Percentiles rank a stretch among this genome's conserved stretches.
Evolutionary conservation across 2,329 filamentous ascomycete species (phyloP).

Genomic region (Xylaria sp.): DNA sequence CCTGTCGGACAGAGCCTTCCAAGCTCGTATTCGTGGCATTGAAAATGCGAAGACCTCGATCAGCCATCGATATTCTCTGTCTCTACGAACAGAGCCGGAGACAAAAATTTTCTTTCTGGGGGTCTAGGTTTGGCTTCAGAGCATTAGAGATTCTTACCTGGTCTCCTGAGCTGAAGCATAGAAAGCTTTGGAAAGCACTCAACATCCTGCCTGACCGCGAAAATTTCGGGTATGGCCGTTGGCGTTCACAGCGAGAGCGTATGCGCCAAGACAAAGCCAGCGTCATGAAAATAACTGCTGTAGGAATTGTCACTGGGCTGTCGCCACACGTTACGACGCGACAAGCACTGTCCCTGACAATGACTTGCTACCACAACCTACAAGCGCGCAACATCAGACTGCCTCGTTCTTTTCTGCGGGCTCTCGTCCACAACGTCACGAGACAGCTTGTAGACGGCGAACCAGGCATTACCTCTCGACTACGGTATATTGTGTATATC

Average conservation of each 20-base stretch:
- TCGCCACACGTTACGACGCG: conserved; percentile 41
- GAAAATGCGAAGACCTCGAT: conserved; percentile 38
- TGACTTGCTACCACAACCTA: conserved; percentile 50
- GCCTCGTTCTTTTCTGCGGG: conserved; percentile 45
- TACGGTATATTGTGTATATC: conserved; percentile 52
- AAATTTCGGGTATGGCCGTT: neutral
- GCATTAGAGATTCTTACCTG: conserved; percentile 39
- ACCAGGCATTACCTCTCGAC: conserved; percentile 51
- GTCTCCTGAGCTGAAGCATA: conserved; percentile 32
- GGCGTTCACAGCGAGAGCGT: neutral
- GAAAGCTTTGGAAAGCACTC: conserved; percentile 37
- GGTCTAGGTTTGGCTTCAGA: conserved; percentile 38
- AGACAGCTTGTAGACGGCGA: conserved; percentile 51
- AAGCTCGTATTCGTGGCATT: conserved; percentile 43
- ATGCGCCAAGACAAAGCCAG: neutral
- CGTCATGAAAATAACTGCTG: conserved; percentile 34
- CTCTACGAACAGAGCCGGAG: conserved; percentile 34
- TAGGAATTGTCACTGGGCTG: conserved; percentile 39
- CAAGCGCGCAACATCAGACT: conserved; percentile 38
- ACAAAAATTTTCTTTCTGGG: conserved; percentile 39
- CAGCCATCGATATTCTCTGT: conserved; percentile 44
- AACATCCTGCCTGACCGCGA: conserved; percentile 18
- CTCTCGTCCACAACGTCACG: conserved; percentile 51
- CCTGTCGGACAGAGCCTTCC: conserved; percentile 29
- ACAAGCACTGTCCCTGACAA: conserved; percentile 48